Evolutionary conservation across 2,329 filamentous ascomycete genomes (phyloP).

Genomic region (Aspergillus uvarum): DNA sequence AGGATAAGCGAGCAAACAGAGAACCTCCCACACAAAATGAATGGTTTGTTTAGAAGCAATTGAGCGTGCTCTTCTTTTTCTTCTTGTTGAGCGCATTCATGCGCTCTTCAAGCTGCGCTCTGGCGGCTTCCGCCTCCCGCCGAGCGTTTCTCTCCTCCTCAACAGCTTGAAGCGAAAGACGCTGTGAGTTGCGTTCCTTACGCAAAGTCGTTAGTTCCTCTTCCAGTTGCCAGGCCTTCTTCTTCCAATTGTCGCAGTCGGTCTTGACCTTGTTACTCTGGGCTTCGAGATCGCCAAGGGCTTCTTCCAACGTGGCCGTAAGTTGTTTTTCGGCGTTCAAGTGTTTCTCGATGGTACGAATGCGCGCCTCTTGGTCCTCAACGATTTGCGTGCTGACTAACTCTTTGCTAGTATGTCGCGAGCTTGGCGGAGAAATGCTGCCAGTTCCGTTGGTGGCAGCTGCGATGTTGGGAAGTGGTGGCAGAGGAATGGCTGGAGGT

Average conservation of each 20-base stretch:
- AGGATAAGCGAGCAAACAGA: conserved; percentile 10
- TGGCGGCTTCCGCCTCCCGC: conserved; percentile 82
- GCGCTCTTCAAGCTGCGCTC: conserved; percentile 85
- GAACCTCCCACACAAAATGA: conserved; percentile 5
- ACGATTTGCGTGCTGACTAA: conserved; percentile 75
- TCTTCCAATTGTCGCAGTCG: conserved; percentile 87
- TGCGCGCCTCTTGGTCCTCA: conserved; percentile 92
- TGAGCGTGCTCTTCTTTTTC: conserved; percentile 91
- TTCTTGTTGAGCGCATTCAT: conserved; percentile 92
- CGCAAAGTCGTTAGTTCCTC: conserved; percentile 55
- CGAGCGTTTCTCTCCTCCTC: conserved; percentile 96
- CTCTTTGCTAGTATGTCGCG: conserved; percentile 80
- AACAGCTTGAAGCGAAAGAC: conserved; percentile 77
- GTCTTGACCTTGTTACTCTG: conserved; percentile 89
- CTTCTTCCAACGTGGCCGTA: conserved; percentile 91
- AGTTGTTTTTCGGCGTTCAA: conserved; percentile 94
- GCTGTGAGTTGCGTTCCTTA: conserved; percentile 59
- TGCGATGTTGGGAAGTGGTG: conserved; percentile 71
- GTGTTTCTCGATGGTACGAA: conserved; percentile 95
- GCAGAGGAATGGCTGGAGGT: conserved; percentile 92
- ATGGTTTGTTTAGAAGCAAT: conserved; percentile 76
- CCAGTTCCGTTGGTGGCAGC: conserved; percentile 52
- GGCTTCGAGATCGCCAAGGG: conserved; percentile 86
- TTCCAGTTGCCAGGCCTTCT: conserved; percentile 76
- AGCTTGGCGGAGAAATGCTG: conserved; percentile 58